These are phyloP conservation scores for Sporodiniella umbellata DNA, from an alignment of 371 early-diverging fungal genomes.

Conservation along the genomic window DNA sequence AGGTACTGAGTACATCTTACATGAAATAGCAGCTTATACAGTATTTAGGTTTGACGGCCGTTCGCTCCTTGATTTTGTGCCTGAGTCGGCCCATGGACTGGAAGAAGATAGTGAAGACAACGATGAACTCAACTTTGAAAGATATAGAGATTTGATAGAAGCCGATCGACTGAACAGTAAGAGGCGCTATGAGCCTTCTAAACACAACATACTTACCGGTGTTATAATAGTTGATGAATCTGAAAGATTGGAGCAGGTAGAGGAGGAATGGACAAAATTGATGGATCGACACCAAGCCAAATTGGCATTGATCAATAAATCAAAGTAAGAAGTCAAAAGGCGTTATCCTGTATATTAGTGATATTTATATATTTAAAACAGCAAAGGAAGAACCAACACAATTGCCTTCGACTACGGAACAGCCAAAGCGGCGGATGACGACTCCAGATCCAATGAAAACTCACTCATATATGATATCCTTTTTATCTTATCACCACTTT, in stretches of 20 bases:
- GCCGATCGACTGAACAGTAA: constrained; percentile 50
- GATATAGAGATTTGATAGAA: constrained; percentile 58
- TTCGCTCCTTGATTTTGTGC: constrained; percentile 51
- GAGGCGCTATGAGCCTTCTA: no score
- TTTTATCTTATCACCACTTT: constrained; percentile 9
- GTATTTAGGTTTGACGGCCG: constrained; percentile 55
- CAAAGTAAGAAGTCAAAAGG: constrained; percentile 13
- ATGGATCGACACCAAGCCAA: constrained; percentile 52
- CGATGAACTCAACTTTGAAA: constrained; percentile 52
- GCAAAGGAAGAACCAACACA: constrained; percentile 3
- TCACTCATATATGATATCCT: constrained; percentile 40
- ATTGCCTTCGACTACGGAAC: constrained; percentile 48
- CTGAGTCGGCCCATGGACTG: constrained; percentile 18
- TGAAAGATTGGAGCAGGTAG: constrained; percentile 44
- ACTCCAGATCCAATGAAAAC: constrained; percentile 28
- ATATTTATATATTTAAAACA: no score
- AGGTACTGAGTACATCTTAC: constrained; percentile 21
- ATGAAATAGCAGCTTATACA: not conserved
- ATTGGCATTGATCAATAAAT: constrained; percentile 31
- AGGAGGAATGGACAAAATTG: constrained; percentile 52
- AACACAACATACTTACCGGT: no score
- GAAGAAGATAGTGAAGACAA: constrained; percentile 40
- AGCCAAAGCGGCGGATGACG: constrained; percentile 3
- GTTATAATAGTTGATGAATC: constrained; percentile 41
- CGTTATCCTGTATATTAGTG: no score